Evolutionary conservation across 768 basidiomycete genomes (phyloP), one percentile per base, ranked within the genome.

Genomic region (Podaxis sp.): DNA sequence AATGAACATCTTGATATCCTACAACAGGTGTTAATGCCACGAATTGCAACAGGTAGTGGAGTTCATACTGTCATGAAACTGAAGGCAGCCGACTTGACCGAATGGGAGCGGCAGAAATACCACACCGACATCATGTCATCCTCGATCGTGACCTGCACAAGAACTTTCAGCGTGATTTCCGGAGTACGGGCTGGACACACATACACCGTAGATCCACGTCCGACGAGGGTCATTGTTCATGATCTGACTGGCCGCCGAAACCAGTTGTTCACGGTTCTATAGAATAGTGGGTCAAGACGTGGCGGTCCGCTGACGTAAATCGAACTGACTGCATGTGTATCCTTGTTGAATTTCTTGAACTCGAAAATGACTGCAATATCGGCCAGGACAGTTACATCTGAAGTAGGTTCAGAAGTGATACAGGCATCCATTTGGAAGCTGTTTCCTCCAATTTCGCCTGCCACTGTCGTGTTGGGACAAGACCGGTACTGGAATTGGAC

Each of bases 391-490:
- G 58, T 46, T 26, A 52, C 28, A 6, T 40, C 53, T 26, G 42
- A 26, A 12, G 53, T 19, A 11, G 42, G 4, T 3, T 49, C 39
- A 8, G 44, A 12, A 13, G 62, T 64, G 38, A 66, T 59, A 51
- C 66, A 68, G 8, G 66, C 69, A 49, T 68, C 68, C 8, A 64
- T 59, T 24, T 52, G 66, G 52, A 63, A 54, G 38, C 61, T 64
- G 46, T 24, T 59, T 13, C 65, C 65, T 17, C 33, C 38, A 15
- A 66, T 68, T 28, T 66, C 61, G 1, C 59, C 68, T n/a, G 12
- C 36, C 33, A 53, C 15, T 1, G n/a, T 13, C 4, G 8, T 19
- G 39, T 58, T 15, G 12, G 48, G 54, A 19, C 42, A 48, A 40
- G 33, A 5, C 13, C 22, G 11, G 22, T 51, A 59, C 8, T 12